Base-by-base conservation (phyloP, 2,329 filamentous ascomycete species). In the Alternaria panax region DNA sequence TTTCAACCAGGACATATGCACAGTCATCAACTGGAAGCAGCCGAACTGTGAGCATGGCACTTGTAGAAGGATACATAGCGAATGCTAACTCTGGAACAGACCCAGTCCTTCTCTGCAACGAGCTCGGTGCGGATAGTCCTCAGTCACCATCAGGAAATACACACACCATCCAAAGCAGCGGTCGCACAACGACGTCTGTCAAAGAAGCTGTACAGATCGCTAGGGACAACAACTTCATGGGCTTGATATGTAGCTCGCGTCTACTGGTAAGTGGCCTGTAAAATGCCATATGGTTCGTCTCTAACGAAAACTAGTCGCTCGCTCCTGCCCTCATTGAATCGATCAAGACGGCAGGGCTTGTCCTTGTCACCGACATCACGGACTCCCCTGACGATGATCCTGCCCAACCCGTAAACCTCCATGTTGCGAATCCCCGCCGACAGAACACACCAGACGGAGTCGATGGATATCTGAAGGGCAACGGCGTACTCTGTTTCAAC, bases 141-240 rank as follows among this genome's bases (percentile, higher is more conserved):
- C 71, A 70, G 24, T 71, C 76, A 27, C 60, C 73, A 7, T 68
- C 68, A 4, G 70, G 68, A 18, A 75, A 63, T 18, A 64, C 79
- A 6, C 74, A 81, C 47, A 78, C 80, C 34, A 80, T 86, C 45
- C 74, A 82, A 43, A 86, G 85, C 67, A 91, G 88, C 66, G 92
- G 91, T 16, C 85, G 90, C 56, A 87, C 88, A 47, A 91, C 90
- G 14, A 90, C 90, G 65, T 97, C 92, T 6, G 92, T 98, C 67
- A 99, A 98, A 80, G 94, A 99, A 77, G 92, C 92, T 5, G 95
- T 97, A 14, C 87, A 93, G 64, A 92, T 96, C 73, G 93, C 94
- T 22, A 91, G 96, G 78, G 92, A 90, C 75, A 99, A 99, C 77
- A 99, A 99, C 76, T 92, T 99, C 67, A 99, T 99, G 95, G 95